These are phyloP conservation scores for Hyaloperonospora brassicae DNA, from an alignment of 352 stramenopile genomes.

Conservation along the genomic window DNA sequence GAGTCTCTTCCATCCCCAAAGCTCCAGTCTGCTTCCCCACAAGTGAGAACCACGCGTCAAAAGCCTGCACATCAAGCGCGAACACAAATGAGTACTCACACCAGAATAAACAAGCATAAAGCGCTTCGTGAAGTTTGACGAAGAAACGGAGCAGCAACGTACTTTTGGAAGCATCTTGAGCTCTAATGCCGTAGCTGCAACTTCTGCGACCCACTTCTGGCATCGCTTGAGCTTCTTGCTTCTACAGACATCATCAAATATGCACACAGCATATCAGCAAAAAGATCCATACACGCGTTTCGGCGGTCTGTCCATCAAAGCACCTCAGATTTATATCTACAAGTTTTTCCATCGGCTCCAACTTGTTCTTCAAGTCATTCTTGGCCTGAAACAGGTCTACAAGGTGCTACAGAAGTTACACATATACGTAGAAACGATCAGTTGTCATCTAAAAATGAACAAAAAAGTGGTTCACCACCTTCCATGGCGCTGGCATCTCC, in stretches of 20 bases:
- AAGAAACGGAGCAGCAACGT: neutral
- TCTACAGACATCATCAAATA: constrained; percentile 19
- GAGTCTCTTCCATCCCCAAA: constrained; percentile 28
- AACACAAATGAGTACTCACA: neutral
- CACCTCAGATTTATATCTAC: constrained; percentile 61
- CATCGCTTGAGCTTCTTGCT: constrained; percentile 66
- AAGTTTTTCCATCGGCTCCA: constrained; percentile 67
- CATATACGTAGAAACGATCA: constrained; percentile 3
- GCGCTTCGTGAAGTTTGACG: neutral
- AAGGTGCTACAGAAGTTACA: constrained; percentile 38
- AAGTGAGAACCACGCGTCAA: constrained; percentile 72
- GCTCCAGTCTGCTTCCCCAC: constrained; percentile 28
- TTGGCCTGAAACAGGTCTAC: constrained; percentile 62
- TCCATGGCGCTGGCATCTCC: constrained; percentile 68
- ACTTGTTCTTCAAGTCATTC: constrained; percentile 45
- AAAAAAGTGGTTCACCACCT: constrained; percentile 29
- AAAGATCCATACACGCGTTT: neutral
- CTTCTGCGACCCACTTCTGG: constrained; percentile 73
- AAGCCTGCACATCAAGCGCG: constrained; percentile 33
- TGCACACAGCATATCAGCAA: constrained; percentile 6
- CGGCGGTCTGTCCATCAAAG: neutral
- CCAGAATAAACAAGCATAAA: neutral
- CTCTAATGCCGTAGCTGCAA: constrained; percentile 43
- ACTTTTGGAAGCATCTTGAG: constrained; percentile 47
- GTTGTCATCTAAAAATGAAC: neutral